Conservation (phyloP, 1,284 basidiomycete species). For the Ustilago lituana region DNA sequence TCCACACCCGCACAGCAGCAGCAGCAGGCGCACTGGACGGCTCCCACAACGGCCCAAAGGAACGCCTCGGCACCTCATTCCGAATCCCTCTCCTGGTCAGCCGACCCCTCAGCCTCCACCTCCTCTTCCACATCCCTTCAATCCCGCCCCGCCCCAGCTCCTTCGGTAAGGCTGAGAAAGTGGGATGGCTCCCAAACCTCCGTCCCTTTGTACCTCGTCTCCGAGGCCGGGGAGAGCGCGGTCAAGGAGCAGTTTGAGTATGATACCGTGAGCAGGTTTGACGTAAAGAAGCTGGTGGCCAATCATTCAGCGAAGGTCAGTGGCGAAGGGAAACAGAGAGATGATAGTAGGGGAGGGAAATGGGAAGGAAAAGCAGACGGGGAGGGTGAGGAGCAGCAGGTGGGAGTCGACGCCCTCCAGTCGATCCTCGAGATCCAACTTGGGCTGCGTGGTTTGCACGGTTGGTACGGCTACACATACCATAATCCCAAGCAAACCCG, state of each 20-base stretch:
- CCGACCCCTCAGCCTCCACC: background rate
- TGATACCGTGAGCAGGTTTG: slow-evolving; percentile 10
- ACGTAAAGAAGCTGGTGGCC: background rate
- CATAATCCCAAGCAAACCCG: slow-evolving; percentile 13
- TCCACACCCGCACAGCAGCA: no score
- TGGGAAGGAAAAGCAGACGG: background rate
- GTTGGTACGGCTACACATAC: slow-evolving; percentile 27
- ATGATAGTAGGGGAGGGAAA: no score
- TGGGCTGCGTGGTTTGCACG: slow-evolving; percentile 14
- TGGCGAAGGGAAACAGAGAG: background rate
- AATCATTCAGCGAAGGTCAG: no score
- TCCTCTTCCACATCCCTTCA: background rate
- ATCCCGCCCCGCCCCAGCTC: no score
- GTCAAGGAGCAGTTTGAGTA: slow-evolving; percentile 21
- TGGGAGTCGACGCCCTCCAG: slow-evolving; percentile 6
- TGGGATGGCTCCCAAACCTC: slow-evolving; percentile 22
- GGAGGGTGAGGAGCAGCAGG: background rate
- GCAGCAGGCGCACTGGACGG: no score
- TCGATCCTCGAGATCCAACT: slow-evolving; percentile 17
- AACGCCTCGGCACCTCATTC: no score
- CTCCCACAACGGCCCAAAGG: no score
- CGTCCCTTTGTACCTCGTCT: slow-evolving; percentile 12
- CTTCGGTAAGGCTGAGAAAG: slow-evolving; percentile 17
- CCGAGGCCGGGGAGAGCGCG: background rate
- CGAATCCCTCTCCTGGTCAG: no score